Evolutionary conservation across 2,329 filamentous ascomycete genomes (phyloP).

Genomic region (Alternaria arbusti): DNA sequence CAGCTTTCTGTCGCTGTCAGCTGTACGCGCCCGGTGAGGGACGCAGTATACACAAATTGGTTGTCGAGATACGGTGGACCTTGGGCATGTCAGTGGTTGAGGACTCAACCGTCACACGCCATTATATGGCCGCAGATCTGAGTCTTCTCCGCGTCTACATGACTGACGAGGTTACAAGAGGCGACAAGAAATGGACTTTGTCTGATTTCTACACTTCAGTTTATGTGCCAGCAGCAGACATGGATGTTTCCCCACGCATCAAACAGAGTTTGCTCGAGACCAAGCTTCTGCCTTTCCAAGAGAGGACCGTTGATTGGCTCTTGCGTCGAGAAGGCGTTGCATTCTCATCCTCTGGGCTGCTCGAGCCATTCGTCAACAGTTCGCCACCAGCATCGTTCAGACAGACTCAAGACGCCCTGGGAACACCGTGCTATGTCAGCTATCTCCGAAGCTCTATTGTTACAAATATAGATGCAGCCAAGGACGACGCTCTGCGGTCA

Average conservation of each 20-base stretch:
- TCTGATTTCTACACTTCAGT: slow-evolving; percentile 74
- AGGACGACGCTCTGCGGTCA: slow-evolving; percentile 45
- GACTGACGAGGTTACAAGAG: slow-evolving; percentile 9
- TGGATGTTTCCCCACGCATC: slow-evolving; percentile 38
- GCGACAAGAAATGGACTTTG: slow-evolving; percentile 52
- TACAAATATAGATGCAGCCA: slow-evolving; percentile 56
- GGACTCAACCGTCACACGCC: slow-evolving; percentile 14
- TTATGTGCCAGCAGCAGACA: slow-evolving; percentile 62
- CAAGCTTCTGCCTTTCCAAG: slow-evolving; percentile 74
- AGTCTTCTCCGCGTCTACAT: slow-evolving; percentile 36
- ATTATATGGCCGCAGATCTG: slow-evolving; percentile 32
- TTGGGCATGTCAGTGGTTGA: slow-evolving; percentile 38
- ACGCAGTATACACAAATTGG: slow-evolving; percentile 18
- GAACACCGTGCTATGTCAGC: slow-evolving; percentile 62
- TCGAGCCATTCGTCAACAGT: slow-evolving; percentile 16
- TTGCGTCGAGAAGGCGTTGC: slow-evolving; percentile 68
- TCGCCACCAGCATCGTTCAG: slow-evolving; percentile 55
- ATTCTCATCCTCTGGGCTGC: slow-evolving; percentile 43
- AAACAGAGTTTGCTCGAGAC: slow-evolving; percentile 44
- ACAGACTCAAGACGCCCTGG: slow-evolving; percentile 54
- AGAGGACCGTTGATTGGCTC: slow-evolving; percentile 73
- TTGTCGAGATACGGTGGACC: slow-evolving; percentile 40
- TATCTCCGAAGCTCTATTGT: slow-evolving; percentile 67
- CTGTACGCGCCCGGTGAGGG: slow-evolving; percentile 15
- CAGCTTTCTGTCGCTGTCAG: slow-evolving; percentile 35